These are phyloP conservation scores for Melanomma pulvis-pyrius DNA, from an alignment of 495 filamentous ascomycete genomes.

Conservation along the genomic window DNA sequence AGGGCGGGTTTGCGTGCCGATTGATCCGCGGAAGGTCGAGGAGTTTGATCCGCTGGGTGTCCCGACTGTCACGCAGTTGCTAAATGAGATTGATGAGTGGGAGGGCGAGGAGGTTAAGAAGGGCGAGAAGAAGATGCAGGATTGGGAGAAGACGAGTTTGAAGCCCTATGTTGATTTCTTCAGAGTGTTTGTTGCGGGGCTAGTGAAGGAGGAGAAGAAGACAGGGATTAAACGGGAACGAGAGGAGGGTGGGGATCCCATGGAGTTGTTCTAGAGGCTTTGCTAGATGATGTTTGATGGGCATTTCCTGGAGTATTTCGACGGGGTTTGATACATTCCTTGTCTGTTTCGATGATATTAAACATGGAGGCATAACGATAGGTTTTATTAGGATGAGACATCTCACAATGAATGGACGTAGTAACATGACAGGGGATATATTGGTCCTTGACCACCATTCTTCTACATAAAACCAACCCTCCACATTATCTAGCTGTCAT, in stretches of 20 bases:
- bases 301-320: neutral
- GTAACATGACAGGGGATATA: neutral
- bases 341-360: neutral
- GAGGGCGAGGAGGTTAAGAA: conserved; percentile 45
- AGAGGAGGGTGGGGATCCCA: conserved; percentile 54
- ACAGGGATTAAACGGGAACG: conserved; percentile 71
- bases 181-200: conserved; percentile 70
- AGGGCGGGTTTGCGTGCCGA: conserved; percentile 91
- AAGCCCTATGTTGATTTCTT: conserved; percentile 93
- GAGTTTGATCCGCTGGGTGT: conserved; percentile 85
- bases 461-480: neutral
- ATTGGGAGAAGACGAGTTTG: conserved; percentile 96
- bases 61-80: conserved; percentile 78
- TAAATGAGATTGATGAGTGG: conserved; percentile 71
- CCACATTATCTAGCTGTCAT: neutral
- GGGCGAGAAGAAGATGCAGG: conserved; percentile 61
- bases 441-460: neutral
- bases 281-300: neutral
- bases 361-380: neutral
- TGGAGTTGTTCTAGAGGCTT: conserved; percentile 58
- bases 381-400: neutral
- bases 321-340: neutral
- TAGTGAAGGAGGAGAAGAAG: conserved; percentile 83
- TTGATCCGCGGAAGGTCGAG: conserved; percentile 69
- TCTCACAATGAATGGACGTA: neutral